A percentile compares a stretch with the other conserved stretches of the same genome.
These are phyloP conservation scores for Malus fusca DNA, from an alignment of 306 rosid genomes.

Conservation along the genomic window DNA sequence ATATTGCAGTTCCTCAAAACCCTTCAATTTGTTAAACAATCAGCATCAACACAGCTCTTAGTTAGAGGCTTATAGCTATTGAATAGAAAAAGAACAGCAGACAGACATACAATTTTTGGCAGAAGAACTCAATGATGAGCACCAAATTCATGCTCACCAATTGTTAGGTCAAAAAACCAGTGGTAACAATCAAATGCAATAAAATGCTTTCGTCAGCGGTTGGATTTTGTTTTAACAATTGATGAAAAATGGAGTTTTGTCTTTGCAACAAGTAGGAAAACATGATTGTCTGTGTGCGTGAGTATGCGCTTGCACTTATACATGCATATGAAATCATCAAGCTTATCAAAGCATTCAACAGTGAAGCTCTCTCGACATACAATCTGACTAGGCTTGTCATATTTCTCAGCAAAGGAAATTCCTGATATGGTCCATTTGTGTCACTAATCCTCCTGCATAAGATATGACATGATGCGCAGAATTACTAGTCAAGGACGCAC, in stretches of 20 bases:
- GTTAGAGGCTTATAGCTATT: neutral
- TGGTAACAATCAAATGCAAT: too few species aligned
- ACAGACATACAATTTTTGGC: too few species aligned
- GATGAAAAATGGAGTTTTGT: too few species aligned
- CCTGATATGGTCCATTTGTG: slow-evolving; percentile 2
- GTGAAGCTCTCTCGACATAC: slow-evolving; percentile 1
- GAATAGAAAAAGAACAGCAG: neutral
- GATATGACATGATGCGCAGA: neutral
- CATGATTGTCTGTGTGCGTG: neutral
- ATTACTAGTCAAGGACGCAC: neutral
- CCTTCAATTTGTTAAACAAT: slow-evolving; percentile 25
- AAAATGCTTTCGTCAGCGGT: too few species aligned
- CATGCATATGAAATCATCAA: neutral
- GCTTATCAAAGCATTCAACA: neutral
- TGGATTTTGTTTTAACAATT: too few species aligned
- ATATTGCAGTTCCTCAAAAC: slow-evolving; percentile 70
- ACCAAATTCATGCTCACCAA: too few species aligned
- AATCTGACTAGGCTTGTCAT: neutral
- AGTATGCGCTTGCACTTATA: neutral
- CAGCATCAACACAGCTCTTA: neutral
- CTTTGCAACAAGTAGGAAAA: neutral
- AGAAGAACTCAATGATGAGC: too few species aligned
- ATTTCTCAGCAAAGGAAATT: slow-evolving; percentile 5
- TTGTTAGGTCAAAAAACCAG: too few species aligned
- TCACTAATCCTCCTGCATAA: slow-evolving; percentile 19